Evolutionary conservation across 2,329 filamentous ascomycete genomes (phyloP), one percentile per base, ranked within the genome.

Genomic region (Penicillium digitatum): DNA sequence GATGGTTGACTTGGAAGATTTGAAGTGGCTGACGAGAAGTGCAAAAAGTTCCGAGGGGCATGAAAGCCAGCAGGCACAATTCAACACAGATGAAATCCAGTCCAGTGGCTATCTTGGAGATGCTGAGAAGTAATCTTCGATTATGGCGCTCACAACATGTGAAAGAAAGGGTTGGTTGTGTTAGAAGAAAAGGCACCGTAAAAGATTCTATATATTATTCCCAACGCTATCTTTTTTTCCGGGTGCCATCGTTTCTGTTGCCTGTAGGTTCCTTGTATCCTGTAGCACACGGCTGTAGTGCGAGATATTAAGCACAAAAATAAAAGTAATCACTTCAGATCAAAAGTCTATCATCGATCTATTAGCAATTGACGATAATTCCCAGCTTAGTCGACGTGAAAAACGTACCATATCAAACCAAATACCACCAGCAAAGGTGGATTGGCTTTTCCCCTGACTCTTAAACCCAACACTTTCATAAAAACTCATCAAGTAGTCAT

Each of bases 1-100:
- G 22, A 55, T 66, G 46, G 61, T 67, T 60, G 62, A 68, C 48
- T 62, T 69, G 38, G 66, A 69, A 48, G 60, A 66, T 20, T 20
- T 68, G 54, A 55, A 59, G 44, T 60, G 57, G 60, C 38, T 60
- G 31, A 58, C 57, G 26, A 44, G 48, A 6, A 26, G 48, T 52
- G 10, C 29, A 29, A 20, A 26, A 20, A 20, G 47, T 3, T 32
- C 47, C 1, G 3, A 49, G 14, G 3, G 35, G 8, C 9, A 31
- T 11, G 22, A 16, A 26, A 18, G 20, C 20, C 27, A 18, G n/a
- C 8, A n/a, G 8, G 20, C 8, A 22, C 6, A 20, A 48, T 29
- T 16, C 18, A 29, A 3, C 34, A 16, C 12, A 22, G 24, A n/a
- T 8, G 2, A 2, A 2, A 14, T 26, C 16, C 35, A 16, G 37